A percentile compares a stretch with the other conserved stretches of the same genome.
phyloP scores from a whole-genome alignment of 331 rosid species.

The Rhamnella rubrinervis region DNA sequence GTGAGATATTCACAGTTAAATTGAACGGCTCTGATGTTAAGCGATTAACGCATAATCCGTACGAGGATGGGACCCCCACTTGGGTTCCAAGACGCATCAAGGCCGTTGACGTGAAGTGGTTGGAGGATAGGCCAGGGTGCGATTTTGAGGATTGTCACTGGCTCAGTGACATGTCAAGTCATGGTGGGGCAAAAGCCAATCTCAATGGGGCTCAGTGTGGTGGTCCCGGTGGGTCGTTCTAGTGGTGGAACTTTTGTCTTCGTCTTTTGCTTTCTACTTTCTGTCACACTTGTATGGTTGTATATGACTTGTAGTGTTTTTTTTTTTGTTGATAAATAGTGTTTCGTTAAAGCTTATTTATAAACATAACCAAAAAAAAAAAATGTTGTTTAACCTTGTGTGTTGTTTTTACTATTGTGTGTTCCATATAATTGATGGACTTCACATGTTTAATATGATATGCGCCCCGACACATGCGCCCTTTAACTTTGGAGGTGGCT shows the following conservation, averaged over 20 bases:
- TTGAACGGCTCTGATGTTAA: slow-evolving; percentile 66
- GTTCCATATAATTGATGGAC: no score
- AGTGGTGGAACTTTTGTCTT: neutral
- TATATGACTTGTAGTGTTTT: no score
- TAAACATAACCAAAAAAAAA: no score
- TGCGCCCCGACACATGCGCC: no score
- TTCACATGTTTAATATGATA: no score
- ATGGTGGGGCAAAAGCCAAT: neutral
- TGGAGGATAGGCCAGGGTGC: slow-evolving; percentile 46
- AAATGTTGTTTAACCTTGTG: no score
- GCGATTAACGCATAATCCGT: slow-evolving; percentile 74
- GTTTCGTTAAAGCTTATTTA: no score
- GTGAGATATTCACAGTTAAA: slow-evolving; percentile 64
- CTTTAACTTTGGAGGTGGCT: no score
- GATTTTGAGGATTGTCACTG: slow-evolving; percentile 72
- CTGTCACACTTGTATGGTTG: no score
- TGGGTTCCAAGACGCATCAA: slow-evolving; percentile 57
- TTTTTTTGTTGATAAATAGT: no score
- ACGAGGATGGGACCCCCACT: slow-evolving; percentile 84
- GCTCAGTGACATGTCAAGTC: slow-evolving; percentile 49
- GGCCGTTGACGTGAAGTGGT: slow-evolving; percentile 39
- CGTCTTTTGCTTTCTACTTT: no score
- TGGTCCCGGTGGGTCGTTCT: neutral
- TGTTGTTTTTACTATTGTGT: no score
- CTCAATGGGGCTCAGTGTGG: slow-evolving; percentile 31